Evolutionary conservation across 805 yeast genomes (phyloP), one percentile per base, ranked within the genome.

Genomic region (Nakazawaea wickerhamii): DNA sequence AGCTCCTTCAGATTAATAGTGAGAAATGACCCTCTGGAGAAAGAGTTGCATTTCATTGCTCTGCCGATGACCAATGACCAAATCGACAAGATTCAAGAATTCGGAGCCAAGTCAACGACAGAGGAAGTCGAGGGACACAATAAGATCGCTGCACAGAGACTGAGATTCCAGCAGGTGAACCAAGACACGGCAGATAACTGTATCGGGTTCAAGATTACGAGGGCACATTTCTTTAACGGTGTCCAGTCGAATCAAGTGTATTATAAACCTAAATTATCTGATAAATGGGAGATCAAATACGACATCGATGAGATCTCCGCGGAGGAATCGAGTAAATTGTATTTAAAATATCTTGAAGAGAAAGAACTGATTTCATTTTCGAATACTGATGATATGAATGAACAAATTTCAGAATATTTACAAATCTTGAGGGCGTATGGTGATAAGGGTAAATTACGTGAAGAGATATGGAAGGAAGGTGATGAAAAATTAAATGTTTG

Each of bases 141-240:
- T 19, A 27, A 31, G 33, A 17, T 20, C 25, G 22, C 6, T 8
- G 27, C 13, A 8, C 42, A 37, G 13, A 26, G 46, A 17, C 20
- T n/a, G 9, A 45, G 51, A 13, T 44, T 50, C 28, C 32, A 26
- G 36, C 41, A 46, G 41, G 54, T 50, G 19, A 32, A 37, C 15
- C 44, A 50, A 10, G 40, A 41, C 40, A 47, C 43, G 13, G 26
- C 31, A n/a, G 36, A 47, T 14, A 49, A 48, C 17, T 43, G 48
- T 19, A 49, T 63, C 36, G 76, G 76, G 11, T 70, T 65, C 49
- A 59, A 61, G 31, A 47, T 74, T 8, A 49, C 48, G 5, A 59
- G 67, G 0, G 52, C 58, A 8, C 71, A 70, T 49, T 50, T 45
- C 20, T 61, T 68, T 43, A 58, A 67, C 37, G 68, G 61, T n/a